Percentiles rank a stretch among this genome's conserved stretches.
Evolutionary conservation across 371 early-diverging fungal genomes (phyloP).

Genomic region (Mucor mucedo): DNA sequence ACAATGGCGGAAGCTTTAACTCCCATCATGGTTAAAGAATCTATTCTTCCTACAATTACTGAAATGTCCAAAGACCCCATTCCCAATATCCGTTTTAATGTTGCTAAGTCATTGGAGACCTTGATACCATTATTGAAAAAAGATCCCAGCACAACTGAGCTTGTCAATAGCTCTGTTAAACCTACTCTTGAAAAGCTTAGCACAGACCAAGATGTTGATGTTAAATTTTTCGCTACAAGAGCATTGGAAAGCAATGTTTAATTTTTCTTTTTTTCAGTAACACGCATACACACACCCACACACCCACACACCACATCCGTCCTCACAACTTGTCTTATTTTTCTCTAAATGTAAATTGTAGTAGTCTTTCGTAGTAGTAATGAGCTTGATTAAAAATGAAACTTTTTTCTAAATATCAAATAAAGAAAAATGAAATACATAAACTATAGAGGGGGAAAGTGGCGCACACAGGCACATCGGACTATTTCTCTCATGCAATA

Average conservation of each 20-base stretch:
- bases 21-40: slow-evolving; percentile 85
- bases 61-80: slow-evolving; percentile 91
- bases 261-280: neutral
- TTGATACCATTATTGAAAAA: slow-evolving; percentile 81
- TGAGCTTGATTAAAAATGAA: slow-evolving; percentile 2
- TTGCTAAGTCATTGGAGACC: slow-evolving; percentile 92
- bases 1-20: slow-evolving; percentile 89
- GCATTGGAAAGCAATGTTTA: slow-evolving; percentile 64
- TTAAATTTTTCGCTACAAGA: slow-evolving; percentile 87
- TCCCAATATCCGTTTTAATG: slow-evolving; percentile 99
- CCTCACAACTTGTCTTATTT: slow-evolving; percentile 8
- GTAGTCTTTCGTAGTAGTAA: slow-evolving; percentile 16
- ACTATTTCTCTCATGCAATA: neutral
- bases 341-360: slow-evolving; percentile 25
- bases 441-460: too few relatives aligned
- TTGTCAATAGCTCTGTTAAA: slow-evolving; percentile 73
- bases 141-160: slow-evolving; percentile 62
- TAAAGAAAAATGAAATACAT: too few relatives aligned
- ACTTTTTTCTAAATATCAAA: slow-evolving; percentile 1
- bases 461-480: neutral
- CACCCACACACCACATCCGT: slow-evolving; percentile 1
- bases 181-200: slow-evolving; percentile 84
- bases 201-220: slow-evolving; percentile 92
- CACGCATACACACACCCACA: neutral
- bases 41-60: slow-evolving; percentile 88